Evolutionary conservation across 371 early-diverging fungal species (phyloP).

Genomic region (Mortierella sp.): DNA sequence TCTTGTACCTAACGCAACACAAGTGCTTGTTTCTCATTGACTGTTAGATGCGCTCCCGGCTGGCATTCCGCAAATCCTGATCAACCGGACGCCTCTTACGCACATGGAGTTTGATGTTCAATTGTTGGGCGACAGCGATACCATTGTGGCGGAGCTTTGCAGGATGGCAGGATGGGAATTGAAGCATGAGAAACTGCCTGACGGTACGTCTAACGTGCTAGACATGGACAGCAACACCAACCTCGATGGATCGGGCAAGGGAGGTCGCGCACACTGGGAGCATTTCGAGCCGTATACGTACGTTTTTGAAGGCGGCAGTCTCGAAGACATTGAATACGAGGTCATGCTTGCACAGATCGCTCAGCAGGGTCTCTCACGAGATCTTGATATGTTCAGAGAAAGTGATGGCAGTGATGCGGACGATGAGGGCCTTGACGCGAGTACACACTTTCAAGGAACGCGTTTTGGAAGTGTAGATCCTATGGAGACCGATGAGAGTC

Average conservation of each 20-base stretch:
- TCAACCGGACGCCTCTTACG: conserved; percentile 91
- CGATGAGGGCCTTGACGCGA: background rate
- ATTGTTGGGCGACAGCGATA: conserved; percentile 90
- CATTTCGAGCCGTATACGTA: conserved; percentile 57
- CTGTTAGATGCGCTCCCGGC: conserved; percentile 78
- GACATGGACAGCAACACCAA: conserved; percentile 48
- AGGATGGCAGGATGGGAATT: conserved; percentile 82
- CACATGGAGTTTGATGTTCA: conserved; percentile 92
- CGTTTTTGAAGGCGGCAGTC: conserved; percentile 58
- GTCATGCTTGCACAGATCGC: conserved; percentile 18
- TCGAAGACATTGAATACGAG: conserved; percentile 55
- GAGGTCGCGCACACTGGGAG: conserved; percentile 37
- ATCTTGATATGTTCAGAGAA: background rate
- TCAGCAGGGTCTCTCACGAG: background rate
- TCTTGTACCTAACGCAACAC: background rate
- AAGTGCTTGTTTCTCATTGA: background rate
- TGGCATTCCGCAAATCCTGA: conserved; percentile 89
- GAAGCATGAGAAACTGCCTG: conserved; percentile 66
- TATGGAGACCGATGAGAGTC: conserved; percentile 21
- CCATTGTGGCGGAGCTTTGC: conserved; percentile 86
- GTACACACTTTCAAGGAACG: background rate
- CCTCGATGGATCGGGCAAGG: conserved; percentile 35
- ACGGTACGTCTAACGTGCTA: conserved; percentile 57
- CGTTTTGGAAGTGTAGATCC: conserved; percentile 3
- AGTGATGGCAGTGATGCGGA: conserved; percentile 28